Evolutionary conservation across 352 stramenopile species (phyloP).

Genomic region (Pythium pyrilobum): DNA sequence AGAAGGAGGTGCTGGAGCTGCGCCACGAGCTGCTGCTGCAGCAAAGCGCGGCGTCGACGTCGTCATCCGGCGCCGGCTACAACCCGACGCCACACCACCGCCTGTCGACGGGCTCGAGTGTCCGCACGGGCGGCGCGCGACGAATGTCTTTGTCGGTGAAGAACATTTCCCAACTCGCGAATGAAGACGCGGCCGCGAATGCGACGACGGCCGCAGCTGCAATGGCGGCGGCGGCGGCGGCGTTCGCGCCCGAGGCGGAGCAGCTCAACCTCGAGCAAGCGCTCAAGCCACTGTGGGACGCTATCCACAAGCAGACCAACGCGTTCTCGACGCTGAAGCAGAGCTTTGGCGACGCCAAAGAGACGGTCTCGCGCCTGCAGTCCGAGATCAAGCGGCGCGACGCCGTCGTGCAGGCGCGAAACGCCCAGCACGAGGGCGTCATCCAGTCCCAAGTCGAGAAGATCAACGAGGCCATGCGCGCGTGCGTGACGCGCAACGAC

Average conservation of each 20-base stretch:
- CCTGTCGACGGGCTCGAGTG: constrained; percentile 29
- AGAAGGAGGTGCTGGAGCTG: constrained; percentile 78
- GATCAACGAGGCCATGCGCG: constrained; percentile 65
- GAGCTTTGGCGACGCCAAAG: constrained; percentile 64
- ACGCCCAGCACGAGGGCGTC: constrained; percentile 65
- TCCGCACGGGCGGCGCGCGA: constrained; percentile 11
- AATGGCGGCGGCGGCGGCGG: constrained; percentile 14
- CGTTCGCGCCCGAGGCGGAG: constrained; percentile 12
- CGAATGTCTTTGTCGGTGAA: constrained; percentile 5
- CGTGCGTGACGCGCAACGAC: constrained; percentile 74
- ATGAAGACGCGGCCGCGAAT: constrained; percentile 1
- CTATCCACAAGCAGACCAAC: constrained; percentile 75
- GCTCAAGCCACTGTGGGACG: constrained; percentile 70
- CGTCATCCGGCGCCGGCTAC: constrained; percentile 14
- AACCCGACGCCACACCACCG: constrained; percentile 55
- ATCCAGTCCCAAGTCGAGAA: constrained; percentile 76
- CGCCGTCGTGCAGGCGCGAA: constrained; percentile 67
- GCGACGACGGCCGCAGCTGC: constrained; percentile 26
- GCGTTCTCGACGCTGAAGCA: constrained; percentile 57
- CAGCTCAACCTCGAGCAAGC: constrained; percentile 23
- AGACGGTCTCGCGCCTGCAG: constrained; percentile 63
- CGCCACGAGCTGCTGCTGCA: constrained; percentile 71
- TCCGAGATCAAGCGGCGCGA: constrained; percentile 81
- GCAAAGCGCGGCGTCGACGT: constrained; percentile 29
- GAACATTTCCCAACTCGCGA: not conserved